A percentile compares a stretch with the other conserved stretches of the same genome.
Conservation (phyloP, 106 monocot genomes). For the Allium fistulosum region DNA sequence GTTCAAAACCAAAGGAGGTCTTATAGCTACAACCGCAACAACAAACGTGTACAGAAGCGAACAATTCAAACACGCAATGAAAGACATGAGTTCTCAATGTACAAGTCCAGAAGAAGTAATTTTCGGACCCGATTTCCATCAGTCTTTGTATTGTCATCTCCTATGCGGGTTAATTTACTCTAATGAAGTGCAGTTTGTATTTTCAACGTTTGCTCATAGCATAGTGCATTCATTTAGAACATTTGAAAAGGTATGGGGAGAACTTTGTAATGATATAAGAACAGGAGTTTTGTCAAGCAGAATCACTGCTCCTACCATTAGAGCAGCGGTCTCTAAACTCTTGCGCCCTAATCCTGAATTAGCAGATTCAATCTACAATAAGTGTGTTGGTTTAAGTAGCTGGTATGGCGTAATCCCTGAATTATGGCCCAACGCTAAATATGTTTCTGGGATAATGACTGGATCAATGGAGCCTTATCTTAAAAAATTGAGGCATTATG, state of each 20-base stretch:
- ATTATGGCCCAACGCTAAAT: conserved; percentile 85
- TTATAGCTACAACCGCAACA: conserved; percentile 64
- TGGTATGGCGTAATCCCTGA: conserved; percentile 89
- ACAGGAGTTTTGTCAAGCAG: conserved; percentile 66
- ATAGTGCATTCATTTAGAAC: conserved; percentile 82
- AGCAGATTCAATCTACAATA: conserved; percentile 53
- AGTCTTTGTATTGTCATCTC: conserved; percentile 93
- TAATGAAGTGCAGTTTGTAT: conserved; percentile 64
- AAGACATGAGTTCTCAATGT: conserved; percentile 41
- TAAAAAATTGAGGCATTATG: conserved; percentile 85
- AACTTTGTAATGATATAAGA: conserved; percentile 68
- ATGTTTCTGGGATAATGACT: conserved; percentile 89
- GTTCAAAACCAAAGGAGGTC: conserved; percentile 57
- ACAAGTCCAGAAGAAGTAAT: conserved; percentile 85
- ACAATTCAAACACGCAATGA: conserved; percentile 64
- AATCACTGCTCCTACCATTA: conserved; percentile 54
- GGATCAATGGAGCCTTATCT: conserved; percentile 92
- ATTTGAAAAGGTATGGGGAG: conserved; percentile 78
- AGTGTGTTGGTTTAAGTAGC: conserved; percentile 53
- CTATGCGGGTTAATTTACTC: conserved; percentile 71
- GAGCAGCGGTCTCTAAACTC: conserved; percentile 56
- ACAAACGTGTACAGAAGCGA: conserved; percentile 66
- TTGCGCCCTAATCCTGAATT: conserved; percentile 60
- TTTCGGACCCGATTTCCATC: conserved; percentile 65
- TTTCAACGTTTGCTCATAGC: conserved; percentile 85